A percentile compares a stretch with the other conserved stretches of the same genome.
These are phyloP conservation scores for Ogataea trehaloabstinens DNA, from an alignment of 805 yeast genomes.

Conservation along the genomic window DNA sequence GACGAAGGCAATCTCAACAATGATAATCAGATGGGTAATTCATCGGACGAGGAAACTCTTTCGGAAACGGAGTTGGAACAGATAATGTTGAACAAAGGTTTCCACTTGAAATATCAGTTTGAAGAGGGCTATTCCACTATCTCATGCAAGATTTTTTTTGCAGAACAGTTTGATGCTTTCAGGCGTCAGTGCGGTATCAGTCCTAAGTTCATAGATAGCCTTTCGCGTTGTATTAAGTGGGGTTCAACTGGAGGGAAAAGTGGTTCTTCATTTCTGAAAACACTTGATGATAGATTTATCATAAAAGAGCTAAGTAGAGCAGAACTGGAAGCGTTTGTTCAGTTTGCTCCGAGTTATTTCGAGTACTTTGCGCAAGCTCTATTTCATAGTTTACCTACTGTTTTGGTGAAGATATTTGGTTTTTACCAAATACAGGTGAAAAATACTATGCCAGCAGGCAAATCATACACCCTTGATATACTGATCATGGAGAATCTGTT, in stretches of 20 bases:
- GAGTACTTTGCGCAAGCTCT: constrained; percentile 93
- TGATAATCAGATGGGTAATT: neutral
- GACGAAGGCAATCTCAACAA: neutral
- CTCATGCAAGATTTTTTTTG: constrained; percentile 91
- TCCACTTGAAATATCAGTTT: constrained; percentile 89
- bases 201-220: constrained; percentile 77
- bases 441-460: constrained; percentile 66
- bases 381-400: constrained; percentile 93
- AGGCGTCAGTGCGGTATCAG: constrained; percentile 78
- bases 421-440: constrained; percentile 90
- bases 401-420: constrained; percentile 91
- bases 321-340: constrained; percentile 90
- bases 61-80: constrained; percentile 47
- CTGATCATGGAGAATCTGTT: constrained; percentile 95
- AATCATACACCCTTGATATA: constrained; percentile 80
- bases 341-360: constrained; percentile 94
- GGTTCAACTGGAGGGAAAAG: constrained; percentile 95
- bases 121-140: constrained; percentile 79
- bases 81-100: constrained; percentile 77
- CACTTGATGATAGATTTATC: constrained; percentile 85
- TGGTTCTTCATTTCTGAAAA: constrained; percentile 90
- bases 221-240: constrained; percentile 94
- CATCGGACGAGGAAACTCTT: constrained; percentile 3
- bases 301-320: constrained; percentile 84
- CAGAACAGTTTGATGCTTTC: constrained; percentile 95